These are phyloP conservation scores for Brasenia schreberi DNA, from an alignment of 164 flowering plant species.

Conservation along the genomic window DNA sequence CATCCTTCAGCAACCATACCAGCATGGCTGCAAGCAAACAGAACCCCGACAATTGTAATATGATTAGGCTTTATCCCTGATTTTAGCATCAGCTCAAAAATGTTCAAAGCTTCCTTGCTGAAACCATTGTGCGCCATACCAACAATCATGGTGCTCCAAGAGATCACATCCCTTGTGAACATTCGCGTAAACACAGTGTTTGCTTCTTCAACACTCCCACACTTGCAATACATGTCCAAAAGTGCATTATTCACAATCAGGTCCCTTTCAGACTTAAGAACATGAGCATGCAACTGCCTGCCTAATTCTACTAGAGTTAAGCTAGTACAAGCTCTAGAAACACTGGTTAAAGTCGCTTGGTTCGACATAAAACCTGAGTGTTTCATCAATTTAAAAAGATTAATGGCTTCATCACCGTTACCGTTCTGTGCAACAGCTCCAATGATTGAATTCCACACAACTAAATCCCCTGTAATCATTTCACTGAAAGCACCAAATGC, in stretches of 20 bases:
- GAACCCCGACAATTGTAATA: constrained; percentile 59
- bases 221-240: constrained; percentile 90
- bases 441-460: constrained; percentile 82
- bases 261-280: constrained; percentile 51
- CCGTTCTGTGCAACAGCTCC: constrained; percentile 71
- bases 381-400: constrained; percentile 60
- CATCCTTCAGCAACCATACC: constrained; percentile 64
- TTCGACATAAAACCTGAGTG: constrained; percentile 47
- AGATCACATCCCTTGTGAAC: constrained; percentile 58
- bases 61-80: constrained; percentile 49
- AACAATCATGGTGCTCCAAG: constrained; percentile 91
- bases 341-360: constrained; percentile 60
- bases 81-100: constrained; percentile 54
- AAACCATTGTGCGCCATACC: constrained; percentile 84
- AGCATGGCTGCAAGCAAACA: constrained; percentile 93
- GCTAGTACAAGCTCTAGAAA: constrained; percentile 69
- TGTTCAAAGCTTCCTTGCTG: constrained; percentile 42
- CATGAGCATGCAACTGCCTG: constrained; percentile 75
- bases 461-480: constrained; percentile 57
- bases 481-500: constrained; percentile 52
- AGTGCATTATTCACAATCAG: constrained; percentile 71
- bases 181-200: constrained; percentile 32
- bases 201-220: constrained; percentile 79
- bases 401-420: constrained; percentile 50
- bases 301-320: constrained; percentile 63